A percentile compares a stretch with the other conserved stretches of the same genome.
Evolutionary conservation across 345 rosid species (phyloP).

Genomic region (Toxicodendron radicans): DNA sequence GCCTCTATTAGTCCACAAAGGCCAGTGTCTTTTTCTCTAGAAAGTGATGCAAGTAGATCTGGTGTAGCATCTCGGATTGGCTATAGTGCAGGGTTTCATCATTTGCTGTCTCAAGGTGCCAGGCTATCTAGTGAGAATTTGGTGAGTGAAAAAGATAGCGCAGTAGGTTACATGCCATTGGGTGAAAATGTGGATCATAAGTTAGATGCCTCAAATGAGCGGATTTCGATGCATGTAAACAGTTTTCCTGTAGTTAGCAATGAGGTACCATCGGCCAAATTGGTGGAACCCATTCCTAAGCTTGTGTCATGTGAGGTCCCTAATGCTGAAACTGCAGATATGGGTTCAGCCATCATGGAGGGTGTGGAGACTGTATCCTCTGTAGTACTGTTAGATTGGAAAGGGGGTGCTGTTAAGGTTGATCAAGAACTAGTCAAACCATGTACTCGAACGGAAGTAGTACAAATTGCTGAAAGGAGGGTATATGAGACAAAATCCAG

Average conservation of each 20-base stretch:
- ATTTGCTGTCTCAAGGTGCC: constrained; percentile 21
- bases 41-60: constrained; percentile 33
- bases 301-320: constrained; percentile 38
- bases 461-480: constrained; percentile 38
- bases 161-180: constrained; percentile 15
- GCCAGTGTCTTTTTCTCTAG: constrained; percentile 46
- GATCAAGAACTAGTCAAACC: constrained; percentile 41
- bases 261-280: constrained; percentile 35
- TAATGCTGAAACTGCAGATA: constrained; percentile 25
- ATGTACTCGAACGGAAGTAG: constrained; percentile 36
- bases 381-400: constrained; percentile 23
- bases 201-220: constrained; percentile 20
- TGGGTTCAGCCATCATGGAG: constrained; percentile 33
- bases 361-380: constrained; percentile 27
- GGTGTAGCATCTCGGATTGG: constrained; percentile 40
- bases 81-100: constrained; percentile 28
- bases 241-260: constrained; percentile 31
- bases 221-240: constrained; percentile 29
- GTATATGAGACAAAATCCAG: constrained; percentile 36
- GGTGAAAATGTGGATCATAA: constrained; percentile 26
- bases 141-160: constrained; percentile 24
- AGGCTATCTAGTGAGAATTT: constrained; percentile 29
- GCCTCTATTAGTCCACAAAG: constrained; percentile 51
- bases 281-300: constrained; percentile 21
- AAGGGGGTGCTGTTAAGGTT: constrained; percentile 34